Percentiles rank a stretch among this genome's conserved stretches.
phyloP scores from a whole-genome alignment of 1,284 basidiomycete species.

The Ceratobasidium sp. region DNA sequence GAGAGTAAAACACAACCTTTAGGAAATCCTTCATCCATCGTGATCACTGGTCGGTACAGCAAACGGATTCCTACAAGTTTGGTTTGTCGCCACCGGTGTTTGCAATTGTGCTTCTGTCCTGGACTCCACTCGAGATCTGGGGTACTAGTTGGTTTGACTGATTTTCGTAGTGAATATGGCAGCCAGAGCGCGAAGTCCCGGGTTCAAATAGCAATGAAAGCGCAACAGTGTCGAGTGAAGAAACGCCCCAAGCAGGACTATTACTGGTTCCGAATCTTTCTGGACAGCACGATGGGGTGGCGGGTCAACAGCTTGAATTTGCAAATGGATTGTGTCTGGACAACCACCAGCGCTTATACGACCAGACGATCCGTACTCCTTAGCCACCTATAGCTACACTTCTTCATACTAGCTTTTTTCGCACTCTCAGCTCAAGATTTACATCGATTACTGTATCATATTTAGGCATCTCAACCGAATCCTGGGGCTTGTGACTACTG shows the following conservation, averaged over 20 bases:
- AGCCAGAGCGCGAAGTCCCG: no score
- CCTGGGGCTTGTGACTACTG: no score
- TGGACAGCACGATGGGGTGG: background rate
- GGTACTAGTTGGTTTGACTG: no score
- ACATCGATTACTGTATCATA: no score
- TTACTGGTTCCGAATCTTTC: no score
- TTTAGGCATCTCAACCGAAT: background rate
- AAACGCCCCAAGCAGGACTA: no score
- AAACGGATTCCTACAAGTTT: background rate
- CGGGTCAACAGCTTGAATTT: background rate
- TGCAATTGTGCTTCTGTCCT: no score
- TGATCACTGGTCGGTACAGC: background rate
- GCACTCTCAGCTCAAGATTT: background rate
- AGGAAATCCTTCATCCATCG: slow-evolving; percentile 17
- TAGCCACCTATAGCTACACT: background rate
- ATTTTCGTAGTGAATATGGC: no score
- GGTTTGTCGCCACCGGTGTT: no score
- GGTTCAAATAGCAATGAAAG: no score
- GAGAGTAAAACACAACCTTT: background rate
- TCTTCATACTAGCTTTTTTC: background rate
- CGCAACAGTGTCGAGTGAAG: no score
- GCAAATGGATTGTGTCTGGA: background rate
- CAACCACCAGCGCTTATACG: background rate
- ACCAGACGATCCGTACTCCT: background rate
- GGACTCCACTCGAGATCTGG: no score